Conservation (phyloP, 2,329 filamentous ascomycete genomes). For the Trichoderma cornu-damae region DNA sequence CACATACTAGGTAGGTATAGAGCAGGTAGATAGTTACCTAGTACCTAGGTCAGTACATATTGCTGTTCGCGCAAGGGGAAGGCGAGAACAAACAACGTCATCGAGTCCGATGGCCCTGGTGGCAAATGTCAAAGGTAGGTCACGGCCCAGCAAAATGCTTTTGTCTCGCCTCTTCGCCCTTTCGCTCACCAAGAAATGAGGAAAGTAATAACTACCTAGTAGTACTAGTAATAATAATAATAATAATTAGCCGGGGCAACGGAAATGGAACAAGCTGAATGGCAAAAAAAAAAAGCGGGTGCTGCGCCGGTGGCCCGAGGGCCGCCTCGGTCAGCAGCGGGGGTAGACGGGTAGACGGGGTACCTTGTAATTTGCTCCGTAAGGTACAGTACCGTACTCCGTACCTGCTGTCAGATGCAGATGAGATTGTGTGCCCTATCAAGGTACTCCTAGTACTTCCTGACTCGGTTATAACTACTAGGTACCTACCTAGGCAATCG, state of each 20-base stretch:
- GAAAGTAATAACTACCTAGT: background rate
- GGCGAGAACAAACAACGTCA: too few species aligned
- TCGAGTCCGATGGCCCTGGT: too few species aligned
- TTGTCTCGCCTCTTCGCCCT: background rate
- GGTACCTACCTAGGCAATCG: too few species aligned
- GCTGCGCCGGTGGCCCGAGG: background rate
- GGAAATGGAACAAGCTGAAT: background rate
- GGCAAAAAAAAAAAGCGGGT: background rate
- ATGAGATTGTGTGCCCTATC: background rate
- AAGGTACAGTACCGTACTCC: too few species aligned
- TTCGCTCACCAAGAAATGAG: background rate
- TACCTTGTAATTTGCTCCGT: too few species aligned
- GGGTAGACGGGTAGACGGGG: conserved; percentile 9
- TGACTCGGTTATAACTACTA: too few species aligned
- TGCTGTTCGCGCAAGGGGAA: too few species aligned
- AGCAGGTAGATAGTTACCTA: too few species aligned
- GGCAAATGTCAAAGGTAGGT: too few species aligned
- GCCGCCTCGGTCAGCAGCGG: conserved; percentile 12
- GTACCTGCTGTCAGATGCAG: background rate
- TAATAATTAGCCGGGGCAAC: background rate
- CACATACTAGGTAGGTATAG: too few species aligned
- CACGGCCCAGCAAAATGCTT: too few species aligned
- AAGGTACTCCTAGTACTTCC: background rate
- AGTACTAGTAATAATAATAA: background rate
- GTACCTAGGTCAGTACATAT: too few species aligned